Evolutionary conservation across 257 asterid genomes (phyloP).

Genomic region (Perilla frutescens): DNA sequence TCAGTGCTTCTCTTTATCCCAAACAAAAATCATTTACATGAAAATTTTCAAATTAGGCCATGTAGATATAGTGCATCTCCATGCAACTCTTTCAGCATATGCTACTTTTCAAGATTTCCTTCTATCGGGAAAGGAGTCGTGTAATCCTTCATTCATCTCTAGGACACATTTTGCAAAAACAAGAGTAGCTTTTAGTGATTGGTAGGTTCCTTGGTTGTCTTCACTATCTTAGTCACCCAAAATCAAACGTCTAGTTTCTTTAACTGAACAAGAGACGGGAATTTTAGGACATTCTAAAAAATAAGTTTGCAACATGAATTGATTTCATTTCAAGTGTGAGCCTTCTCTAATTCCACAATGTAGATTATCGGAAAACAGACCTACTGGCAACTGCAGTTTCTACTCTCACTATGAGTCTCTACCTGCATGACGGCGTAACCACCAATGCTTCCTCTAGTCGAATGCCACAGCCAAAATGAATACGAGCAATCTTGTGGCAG

Average conservation of each 20-base stretch:
- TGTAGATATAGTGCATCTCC: neutral
- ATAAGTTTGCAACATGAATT: neutral
- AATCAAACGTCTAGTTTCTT: neutral
- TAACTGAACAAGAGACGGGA: neutral
- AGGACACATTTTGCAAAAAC: neutral
- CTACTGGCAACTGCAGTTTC: neutral
- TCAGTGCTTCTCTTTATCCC: neutral
- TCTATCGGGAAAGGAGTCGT: neutral
- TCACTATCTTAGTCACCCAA: neutral
- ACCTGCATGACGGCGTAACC: neutral
- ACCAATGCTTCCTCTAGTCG: neutral
- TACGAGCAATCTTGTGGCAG: neutral
- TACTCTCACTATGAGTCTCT: neutral
- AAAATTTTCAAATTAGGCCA: neutral
- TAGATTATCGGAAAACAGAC: neutral
- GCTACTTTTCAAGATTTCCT: neutral
- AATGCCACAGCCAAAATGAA: slow-evolving; percentile 9
- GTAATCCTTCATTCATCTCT: neutral
- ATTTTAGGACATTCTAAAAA: neutral
- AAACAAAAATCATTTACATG: neutral
- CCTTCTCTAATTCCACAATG: neutral
- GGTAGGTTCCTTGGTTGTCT: neutral
- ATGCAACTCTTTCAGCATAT: neutral
- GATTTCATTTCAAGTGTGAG: neutral
- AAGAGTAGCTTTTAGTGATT: neutral